These are phyloP conservation scores for Leptographium galeiforme DNA, from an alignment of 2,329 filamentous ascomycete genomes.

Conservation along the genomic window DNA sequence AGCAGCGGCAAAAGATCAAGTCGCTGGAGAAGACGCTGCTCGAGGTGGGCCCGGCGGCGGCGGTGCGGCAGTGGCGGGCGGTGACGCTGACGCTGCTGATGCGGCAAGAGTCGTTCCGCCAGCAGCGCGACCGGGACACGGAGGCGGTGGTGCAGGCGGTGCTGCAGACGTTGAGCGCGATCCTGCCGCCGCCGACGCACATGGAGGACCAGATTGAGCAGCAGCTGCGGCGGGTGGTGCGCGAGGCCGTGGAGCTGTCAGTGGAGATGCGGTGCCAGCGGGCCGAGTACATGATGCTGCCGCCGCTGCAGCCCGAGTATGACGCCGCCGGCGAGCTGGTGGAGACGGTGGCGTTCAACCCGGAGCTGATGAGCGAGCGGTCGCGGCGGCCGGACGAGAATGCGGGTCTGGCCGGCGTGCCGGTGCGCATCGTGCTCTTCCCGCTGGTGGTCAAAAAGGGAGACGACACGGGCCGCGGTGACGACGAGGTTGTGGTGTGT, in stretches of 20 bases:
- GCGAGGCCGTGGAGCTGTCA: constrained; percentile 75
- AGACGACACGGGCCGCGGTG: constrained; percentile 72
- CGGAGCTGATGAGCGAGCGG: constrained; percentile 89
- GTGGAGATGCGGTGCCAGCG: constrained; percentile 96
- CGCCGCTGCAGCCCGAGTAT: constrained; percentile 86
- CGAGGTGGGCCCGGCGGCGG: constrained; percentile 73
- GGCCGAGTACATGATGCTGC: constrained; percentile 97
- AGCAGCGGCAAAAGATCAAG: constrained; percentile 96
- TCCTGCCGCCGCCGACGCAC: constrained; percentile 76
- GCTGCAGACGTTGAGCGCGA: constrained; percentile 66
- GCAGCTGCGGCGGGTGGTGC: constrained; percentile 76
- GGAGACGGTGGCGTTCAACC: constrained; percentile 82
- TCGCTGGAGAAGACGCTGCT: constrained; percentile 80
- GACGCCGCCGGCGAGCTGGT: constrained; percentile 83
- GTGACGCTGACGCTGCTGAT: constrained; percentile 84
- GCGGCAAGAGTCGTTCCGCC: constrained; percentile 63
- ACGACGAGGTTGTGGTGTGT: constrained; percentile 90
- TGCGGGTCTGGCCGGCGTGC: constrained; percentile 47
- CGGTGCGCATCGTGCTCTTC: constrained; percentile 88
- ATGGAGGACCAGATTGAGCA: constrained; percentile 69
- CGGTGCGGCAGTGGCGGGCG: constrained; percentile 95
- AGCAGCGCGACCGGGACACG: constrained; percentile 77
- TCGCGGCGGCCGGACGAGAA: constrained; percentile 19
- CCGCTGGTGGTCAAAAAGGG: constrained; percentile 94
- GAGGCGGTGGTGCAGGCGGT: constrained; percentile 92